Percentiles rank a stretch among this genome's conserved stretches.
phyloP scores from a whole-genome alignment of 805 yeast species.

The Cyberlindnera lachancei region DNA sequence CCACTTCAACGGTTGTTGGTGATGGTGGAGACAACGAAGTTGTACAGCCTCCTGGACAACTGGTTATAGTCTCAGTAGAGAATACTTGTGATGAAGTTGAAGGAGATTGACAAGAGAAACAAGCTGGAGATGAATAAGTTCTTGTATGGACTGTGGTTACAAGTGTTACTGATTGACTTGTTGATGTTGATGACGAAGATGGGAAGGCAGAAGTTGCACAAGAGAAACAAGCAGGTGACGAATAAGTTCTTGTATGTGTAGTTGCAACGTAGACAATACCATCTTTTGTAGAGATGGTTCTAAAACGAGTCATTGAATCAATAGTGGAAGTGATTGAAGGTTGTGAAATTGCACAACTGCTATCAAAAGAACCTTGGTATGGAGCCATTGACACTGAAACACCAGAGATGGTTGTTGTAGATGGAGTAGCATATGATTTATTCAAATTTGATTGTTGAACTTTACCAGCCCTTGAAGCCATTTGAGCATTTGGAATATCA shows the following conservation, averaged over 20 bases:
- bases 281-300: background rate
- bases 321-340: background rate
- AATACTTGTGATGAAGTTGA: background rate
- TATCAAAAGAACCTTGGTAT: constrained; percentile 3
- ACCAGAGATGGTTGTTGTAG: constrained; percentile 4
- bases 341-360: constrained; percentile 4
- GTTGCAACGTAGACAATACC: background rate
- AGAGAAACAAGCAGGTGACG: background rate
- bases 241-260: background rate
- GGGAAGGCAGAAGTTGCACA: constrained; percentile 1
- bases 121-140: background rate
- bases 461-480: constrained; percentile 5
- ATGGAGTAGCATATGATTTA: constrained; percentile 2
- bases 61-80: constrained; percentile 2
- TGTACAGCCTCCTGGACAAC: constrained; percentile 8
- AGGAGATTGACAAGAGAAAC: constrained; percentile 1
- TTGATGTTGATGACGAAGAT: constrained; percentile 1
- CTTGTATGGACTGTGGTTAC: background rate
- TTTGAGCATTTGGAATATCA: constrained; percentile 12
- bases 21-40: constrained; percentile 1
- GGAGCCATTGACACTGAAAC: background rate
- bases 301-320: background rate
- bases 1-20: background rate
- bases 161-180: background rate
- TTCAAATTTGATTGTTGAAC: background rate